A percentile compares a stretch with the other conserved stretches of the same genome.
Conservation (phyloP, 371 early-diverging fungal species). For the Apophysomyces ossiformis region DNA sequence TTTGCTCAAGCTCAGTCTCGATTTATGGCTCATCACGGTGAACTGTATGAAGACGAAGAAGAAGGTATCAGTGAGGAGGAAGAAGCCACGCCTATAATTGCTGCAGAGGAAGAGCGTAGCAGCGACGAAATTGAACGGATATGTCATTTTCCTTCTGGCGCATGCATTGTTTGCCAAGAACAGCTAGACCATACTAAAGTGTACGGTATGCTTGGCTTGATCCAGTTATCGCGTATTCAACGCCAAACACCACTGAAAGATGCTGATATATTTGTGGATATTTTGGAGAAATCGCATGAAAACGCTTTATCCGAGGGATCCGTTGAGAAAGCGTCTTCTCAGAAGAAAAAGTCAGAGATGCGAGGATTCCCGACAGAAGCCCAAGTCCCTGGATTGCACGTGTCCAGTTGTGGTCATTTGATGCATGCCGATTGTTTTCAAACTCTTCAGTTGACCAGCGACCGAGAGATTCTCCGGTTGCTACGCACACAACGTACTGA, state of each 20-base stretch:
- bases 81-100: conserved; percentile 15
- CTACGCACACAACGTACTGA: conserved; percentile 11
- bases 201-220: conserved; percentile 86
- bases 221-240: conserved; percentile 77
- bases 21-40: conserved; percentile 82
- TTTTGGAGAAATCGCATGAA: conserved; percentile 54
- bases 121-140: conserved; percentile 48
- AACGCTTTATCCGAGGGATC: conserved; percentile 20
- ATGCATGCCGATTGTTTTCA: conserved; percentile 94
- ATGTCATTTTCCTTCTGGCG: conserved; percentile 80
- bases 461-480: conserved; percentile 28
- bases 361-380: conserved; percentile 60
- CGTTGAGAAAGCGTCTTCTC: neutral
- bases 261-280: conserved; percentile 58
- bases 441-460: conserved; percentile 76
- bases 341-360: conserved; percentile 20
- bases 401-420: conserved; percentile 93
- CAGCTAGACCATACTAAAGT: conserved; percentile 68
- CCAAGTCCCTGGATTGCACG: conserved; percentile 62
- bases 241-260: conserved; percentile 67
- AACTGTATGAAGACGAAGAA: conserved; percentile 54
- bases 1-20: conserved; percentile 86
- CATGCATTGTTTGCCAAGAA: conserved; percentile 96
- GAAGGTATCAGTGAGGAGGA: conserved; percentile 52
- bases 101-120: conserved; percentile 20